phyloP scores from a whole-genome alignment of 1,284 basidiomycete genomes.

The Phylloboletellus chloephorus region DNA sequence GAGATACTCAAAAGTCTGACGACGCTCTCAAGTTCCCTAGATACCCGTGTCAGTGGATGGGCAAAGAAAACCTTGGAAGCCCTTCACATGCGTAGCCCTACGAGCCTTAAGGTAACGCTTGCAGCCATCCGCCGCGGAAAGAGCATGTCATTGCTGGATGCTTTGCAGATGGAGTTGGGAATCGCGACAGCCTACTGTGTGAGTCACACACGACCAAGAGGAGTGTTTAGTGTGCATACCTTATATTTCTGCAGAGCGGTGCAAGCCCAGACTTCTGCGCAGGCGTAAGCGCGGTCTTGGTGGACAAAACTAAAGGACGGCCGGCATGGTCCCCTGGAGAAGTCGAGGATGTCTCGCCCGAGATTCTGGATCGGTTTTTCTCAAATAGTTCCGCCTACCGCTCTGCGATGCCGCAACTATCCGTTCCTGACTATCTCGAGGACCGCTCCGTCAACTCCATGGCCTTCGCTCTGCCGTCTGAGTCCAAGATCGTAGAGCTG shows the following conservation, averaged over 20 bases:
- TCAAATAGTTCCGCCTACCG: conserved; percentile 44
- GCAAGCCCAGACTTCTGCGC: conserved; percentile 77
- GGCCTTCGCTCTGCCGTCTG: conserved; percentile 62
- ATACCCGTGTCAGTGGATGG: conserved; percentile 58
- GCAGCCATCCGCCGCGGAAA: conserved; percentile 70
- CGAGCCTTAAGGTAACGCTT: conserved; percentile 84
- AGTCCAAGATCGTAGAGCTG: conserved; percentile 57
- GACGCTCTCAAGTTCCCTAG: conserved; percentile 39
- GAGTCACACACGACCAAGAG: conserved; percentile 31
- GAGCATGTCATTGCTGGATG: conserved; percentile 56
- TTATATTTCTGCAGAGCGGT: conserved; percentile 46
- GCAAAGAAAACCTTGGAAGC: conserved; percentile 62
- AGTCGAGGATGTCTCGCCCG: conserved; percentile 52
- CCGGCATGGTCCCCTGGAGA: conserved; percentile 65
- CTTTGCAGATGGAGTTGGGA: conserved; percentile 76
- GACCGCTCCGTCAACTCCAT: conserved; percentile 36
- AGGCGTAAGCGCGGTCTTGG: conserved; percentile 73
- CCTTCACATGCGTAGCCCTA: conserved; percentile 76
- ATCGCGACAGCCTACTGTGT: conserved; percentile 81
- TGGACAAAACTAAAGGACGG: conserved; percentile 49
- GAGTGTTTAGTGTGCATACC: conserved; percentile 13
- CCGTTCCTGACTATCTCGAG: conserved; percentile 37
- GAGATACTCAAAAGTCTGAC: conserved; percentile 62
- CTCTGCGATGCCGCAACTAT: conserved; percentile 44
- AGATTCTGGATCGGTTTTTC: conserved; percentile 60